These are phyloP conservation scores for Penicillium decumbens DNA, from an alignment of 2,329 filamentous ascomycete genomes.

Conservation along the genomic window DNA sequence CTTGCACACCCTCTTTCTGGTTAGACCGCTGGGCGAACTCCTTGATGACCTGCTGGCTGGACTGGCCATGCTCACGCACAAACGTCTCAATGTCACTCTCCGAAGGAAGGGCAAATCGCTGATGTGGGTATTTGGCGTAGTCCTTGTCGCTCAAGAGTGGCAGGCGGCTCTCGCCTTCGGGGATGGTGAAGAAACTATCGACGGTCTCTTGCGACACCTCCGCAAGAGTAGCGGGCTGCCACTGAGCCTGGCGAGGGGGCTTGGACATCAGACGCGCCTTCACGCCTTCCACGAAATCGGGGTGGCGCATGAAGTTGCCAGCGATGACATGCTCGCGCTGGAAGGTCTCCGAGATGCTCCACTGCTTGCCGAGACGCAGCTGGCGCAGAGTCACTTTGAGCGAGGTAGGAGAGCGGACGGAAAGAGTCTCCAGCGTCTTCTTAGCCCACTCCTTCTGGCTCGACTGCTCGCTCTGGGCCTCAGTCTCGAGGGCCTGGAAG, in stretches of 20 bases:
- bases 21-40: conserved; percentile 58
- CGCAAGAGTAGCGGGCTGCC: conserved; percentile 70
- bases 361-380: conserved; percentile 68
- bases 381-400: conserved; percentile 80
- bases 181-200: conserved; percentile 63
- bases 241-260: conserved; percentile 60
- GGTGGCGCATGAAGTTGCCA: conserved; percentile 79
- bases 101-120: conserved; percentile 63
- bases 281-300: conserved; percentile 91
- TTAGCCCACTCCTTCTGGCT: conserved; percentile 67
- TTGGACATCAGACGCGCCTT: conserved; percentile 71
- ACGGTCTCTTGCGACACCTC: conserved; percentile 59
- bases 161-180: conserved; percentile 48
- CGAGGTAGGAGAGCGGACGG: conserved; percentile 75
- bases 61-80: conserved; percentile 43
- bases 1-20: conserved; percentile 64
- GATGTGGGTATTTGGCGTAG: conserved; percentile 70
- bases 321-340: conserved; percentile 80
- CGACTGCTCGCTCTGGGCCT: conserved; percentile 33
- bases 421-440: conserved; percentile 69
- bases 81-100: conserved; percentile 54
- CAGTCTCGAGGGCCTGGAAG: conserved; percentile 58
- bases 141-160: conserved; percentile 57
- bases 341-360: conserved; percentile 83
- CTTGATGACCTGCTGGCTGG: conserved; percentile 56